phyloP scores from a whole-genome alignment of 441 rosid species.

The Bocquillonia castaneifolia region DNA sequence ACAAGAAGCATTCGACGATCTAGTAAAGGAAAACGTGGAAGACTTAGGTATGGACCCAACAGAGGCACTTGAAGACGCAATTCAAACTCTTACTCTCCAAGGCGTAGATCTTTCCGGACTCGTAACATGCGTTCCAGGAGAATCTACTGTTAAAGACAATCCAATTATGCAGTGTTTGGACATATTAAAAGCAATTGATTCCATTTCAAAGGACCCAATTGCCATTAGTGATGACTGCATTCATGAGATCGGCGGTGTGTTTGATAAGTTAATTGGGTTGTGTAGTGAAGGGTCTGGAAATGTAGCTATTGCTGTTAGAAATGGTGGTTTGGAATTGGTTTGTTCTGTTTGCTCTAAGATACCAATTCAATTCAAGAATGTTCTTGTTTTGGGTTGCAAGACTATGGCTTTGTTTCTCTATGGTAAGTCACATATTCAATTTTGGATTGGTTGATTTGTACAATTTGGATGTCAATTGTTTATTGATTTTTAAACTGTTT shows the following conservation, averaged over 20 bases:
- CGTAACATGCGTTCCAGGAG: slow-evolving; percentile 69
- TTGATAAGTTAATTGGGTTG: slow-evolving; percentile 40
- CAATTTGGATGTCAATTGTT: background rate
- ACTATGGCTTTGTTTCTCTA: slow-evolving; percentile 50
- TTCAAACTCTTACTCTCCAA: slow-evolving; percentile 75
- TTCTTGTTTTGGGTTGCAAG: slow-evolving; percentile 50
- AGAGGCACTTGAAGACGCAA: slow-evolving; percentile 90
- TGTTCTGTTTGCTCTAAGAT: slow-evolving; percentile 58
- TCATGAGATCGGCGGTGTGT: slow-evolving; percentile 43
- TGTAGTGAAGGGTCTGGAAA: slow-evolving; percentile 49
- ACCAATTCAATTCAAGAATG: slow-evolving; percentile 23
- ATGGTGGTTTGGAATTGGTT: slow-evolving; percentile 63
- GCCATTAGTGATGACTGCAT: slow-evolving; percentile 26
- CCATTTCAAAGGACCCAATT: slow-evolving; percentile 23
- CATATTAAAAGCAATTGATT: slow-evolving; percentile 40
- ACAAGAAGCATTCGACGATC: slow-evolving; percentile 82
- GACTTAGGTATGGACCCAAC: slow-evolving; percentile 86
- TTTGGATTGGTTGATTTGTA: background rate
- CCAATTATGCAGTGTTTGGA: slow-evolving; percentile 63
- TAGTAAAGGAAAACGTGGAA: slow-evolving; percentile 78
- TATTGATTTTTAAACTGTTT: background rate
- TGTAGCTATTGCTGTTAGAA: slow-evolving; percentile 56
- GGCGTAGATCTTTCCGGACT: slow-evolving; percentile 97
- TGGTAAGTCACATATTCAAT: slow-evolving; percentile 42
- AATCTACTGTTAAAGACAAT: slow-evolving; percentile 48